A percentile compares a stretch with the other conserved stretches of the same genome.
Conservation (phyloP, 2,329 filamentous ascomycete species). For the Diplodia sapinea region DNA sequence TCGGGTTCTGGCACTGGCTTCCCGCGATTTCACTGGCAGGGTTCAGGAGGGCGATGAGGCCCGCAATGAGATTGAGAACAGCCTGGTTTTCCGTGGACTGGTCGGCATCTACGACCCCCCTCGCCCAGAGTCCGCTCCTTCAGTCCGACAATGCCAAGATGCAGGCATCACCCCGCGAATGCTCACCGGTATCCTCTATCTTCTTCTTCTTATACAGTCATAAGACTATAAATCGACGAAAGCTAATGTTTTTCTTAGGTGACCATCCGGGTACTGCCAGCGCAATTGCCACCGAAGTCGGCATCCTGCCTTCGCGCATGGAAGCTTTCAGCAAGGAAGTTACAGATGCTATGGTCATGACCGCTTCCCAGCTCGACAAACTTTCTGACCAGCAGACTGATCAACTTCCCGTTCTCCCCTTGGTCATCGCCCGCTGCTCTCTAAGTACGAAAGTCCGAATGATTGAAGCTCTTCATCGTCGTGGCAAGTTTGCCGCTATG, state of each 20-base stretch:
- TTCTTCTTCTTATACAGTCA: too few species aligned
- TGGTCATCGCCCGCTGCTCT: slow-evolving; percentile 55
- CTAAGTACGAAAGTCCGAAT: slow-evolving; percentile 56
- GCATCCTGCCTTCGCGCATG: slow-evolving; percentile 49
- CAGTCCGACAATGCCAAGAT: slow-evolving; percentile 52
- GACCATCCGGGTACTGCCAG: slow-evolving; percentile 54
- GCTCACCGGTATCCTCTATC: too few species aligned
- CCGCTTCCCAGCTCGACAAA: slow-evolving; percentile 53
- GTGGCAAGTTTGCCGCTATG: slow-evolving; percentile 49
- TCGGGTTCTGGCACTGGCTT: slow-evolving; percentile 71
- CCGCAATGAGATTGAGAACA: slow-evolving; percentile 68
- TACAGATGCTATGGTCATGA: slow-evolving; percentile 46
- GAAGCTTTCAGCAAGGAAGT: slow-evolving; percentile 40
- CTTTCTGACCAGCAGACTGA: slow-evolving; percentile 53
- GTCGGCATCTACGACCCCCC: slow-evolving; percentile 87
- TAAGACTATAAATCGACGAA: too few species aligned
- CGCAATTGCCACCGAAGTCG: slow-evolving; percentile 54
- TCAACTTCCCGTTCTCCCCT: slow-evolving; percentile 48
- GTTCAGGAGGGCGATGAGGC: slow-evolving; percentile 54
- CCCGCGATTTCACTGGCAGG: slow-evolving; percentile 52
- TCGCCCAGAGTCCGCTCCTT: slow-evolving; percentile 73
- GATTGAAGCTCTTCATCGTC: slow-evolving; percentile 50
- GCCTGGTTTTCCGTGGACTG: slow-evolving; percentile 75
- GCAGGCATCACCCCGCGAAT: slow-evolving; percentile 45
- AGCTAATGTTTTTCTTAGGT: slow-evolving; percentile 35